These are phyloP conservation scores for Misopates orontium DNA, from an alignment of 257 asterid species.

Conservation along the genomic window DNA sequence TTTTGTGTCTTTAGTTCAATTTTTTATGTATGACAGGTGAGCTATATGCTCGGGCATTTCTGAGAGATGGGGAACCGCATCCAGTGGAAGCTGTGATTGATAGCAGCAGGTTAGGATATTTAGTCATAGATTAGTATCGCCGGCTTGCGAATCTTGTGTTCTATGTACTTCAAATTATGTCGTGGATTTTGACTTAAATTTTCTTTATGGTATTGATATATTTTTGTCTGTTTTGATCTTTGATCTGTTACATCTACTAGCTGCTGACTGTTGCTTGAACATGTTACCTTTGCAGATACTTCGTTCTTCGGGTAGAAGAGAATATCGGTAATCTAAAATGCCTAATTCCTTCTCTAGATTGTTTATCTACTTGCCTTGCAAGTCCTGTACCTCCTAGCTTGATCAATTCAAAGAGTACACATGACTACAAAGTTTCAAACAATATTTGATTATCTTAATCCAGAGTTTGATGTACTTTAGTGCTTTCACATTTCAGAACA, in stretches of 20 bases:
- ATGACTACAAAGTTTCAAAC: neutral
- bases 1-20: slow-evolving; percentile 16
- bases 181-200: slow-evolving; percentile 7
- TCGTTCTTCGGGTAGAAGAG: slow-evolving; percentile 94
- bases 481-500: neutral
- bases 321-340: slow-evolving; percentile 61
- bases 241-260: neutral
- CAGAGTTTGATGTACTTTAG: neutral
- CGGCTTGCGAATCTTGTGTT: slow-evolving; percentile 2
- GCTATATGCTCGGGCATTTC: slow-evolving; percentile 93
- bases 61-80: slow-evolving; percentile 96
- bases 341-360: slow-evolving; percentile 21
- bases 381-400: slow-evolving; percentile 13
- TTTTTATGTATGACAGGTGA: slow-evolving; percentile 57
- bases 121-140: slow-evolving; percentile 6
- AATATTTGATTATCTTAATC: neutral
- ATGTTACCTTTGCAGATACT: slow-evolving; percentile 68
- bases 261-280: slow-evolving; percentile 8
- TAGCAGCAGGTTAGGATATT: slow-evolving; percentile 84
- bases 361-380: neutral
- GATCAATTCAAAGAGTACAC: slow-evolving; percentile 1
- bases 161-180: neutral
- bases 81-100: slow-evolving; percentile 98
- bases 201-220: neutral
- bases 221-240: neutral